Percentiles rank a stretch among this genome's conserved stretches.
These are phyloP conservation scores for Truncatella angustata DNA, from an alignment of 2,329 filamentous ascomycete species.

Conservation along the genomic window DNA sequence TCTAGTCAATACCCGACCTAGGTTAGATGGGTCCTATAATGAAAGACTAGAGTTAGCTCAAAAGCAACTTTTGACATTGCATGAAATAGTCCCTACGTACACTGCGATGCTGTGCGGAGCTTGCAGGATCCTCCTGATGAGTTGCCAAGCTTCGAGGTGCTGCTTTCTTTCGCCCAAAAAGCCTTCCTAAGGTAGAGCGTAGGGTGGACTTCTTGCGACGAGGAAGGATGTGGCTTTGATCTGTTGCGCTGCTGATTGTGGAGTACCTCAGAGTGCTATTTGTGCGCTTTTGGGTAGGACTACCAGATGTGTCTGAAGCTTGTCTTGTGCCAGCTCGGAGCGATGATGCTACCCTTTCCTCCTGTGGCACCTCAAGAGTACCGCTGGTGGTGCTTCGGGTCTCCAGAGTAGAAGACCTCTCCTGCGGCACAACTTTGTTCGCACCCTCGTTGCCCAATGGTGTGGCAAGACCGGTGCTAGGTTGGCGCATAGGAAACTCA, in stretches of 20 bases:
- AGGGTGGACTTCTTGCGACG: slow-evolving; percentile 58
- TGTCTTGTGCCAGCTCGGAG: slow-evolving; percentile 23
- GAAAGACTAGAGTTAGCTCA: too few relatives aligned
- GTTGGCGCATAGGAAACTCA: slow-evolving; percentile 51
- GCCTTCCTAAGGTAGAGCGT: slow-evolving; percentile 51
- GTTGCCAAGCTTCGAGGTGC: slow-evolving; percentile 24
- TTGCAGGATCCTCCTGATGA: slow-evolving; percentile 23
- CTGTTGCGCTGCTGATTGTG: slow-evolving; percentile 41
- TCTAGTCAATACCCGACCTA: slow-evolving; percentile 28
- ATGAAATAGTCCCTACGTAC: slow-evolving; percentile 36
- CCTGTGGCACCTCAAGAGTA: slow-evolving; percentile 15
- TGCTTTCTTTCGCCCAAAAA: slow-evolving; percentile 59
- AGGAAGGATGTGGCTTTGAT: slow-evolving; percentile 34
- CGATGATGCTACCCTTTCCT: slow-evolving; percentile 20
- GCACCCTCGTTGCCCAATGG: slow-evolving; percentile 29
- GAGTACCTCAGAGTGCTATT: slow-evolving; percentile 46
- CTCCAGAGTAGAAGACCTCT: slow-evolving; percentile 19
- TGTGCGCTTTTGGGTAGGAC: slow-evolving; percentile 31
- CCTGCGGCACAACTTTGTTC: slow-evolving; percentile 15
- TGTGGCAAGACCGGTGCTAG: slow-evolving; percentile 35
- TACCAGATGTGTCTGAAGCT: slow-evolving; percentile 23
- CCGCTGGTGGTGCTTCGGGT: slow-evolving; percentile 16
- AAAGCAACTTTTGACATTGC: not conserved
- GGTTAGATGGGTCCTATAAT: slow-evolving; percentile 36
- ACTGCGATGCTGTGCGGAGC: slow-evolving; percentile 43